Evolutionary conservation across 2,329 filamentous ascomycete genomes (phyloP).

Genomic region (Gremmenia infestans): DNA sequence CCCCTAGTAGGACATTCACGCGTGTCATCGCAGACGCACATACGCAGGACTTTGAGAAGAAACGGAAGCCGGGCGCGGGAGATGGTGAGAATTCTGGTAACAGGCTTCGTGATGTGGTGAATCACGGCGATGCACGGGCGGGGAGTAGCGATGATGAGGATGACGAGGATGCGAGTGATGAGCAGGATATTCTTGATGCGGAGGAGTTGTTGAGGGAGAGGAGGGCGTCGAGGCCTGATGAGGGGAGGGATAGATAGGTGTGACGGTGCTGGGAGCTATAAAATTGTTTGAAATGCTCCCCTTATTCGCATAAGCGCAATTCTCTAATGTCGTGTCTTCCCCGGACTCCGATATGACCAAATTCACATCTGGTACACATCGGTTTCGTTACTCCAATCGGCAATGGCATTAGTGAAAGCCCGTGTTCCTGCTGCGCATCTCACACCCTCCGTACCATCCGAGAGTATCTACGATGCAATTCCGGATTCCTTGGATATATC

Average conservation of each 20-base stretch:
- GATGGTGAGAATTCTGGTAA: constrained; percentile 10
- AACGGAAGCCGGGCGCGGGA: constrained; percentile 39
- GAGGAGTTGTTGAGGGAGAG: constrained; percentile 16
- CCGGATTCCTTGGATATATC: no score
- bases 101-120: constrained; percentile 9
- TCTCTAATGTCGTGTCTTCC: no score
- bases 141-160: constrained; percentile 16
- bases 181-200: constrained; percentile 21
- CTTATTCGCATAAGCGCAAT: no score
- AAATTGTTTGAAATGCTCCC: background rate
- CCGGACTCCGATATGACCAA: no score
- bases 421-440: no score
- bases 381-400: no score
- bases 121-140: constrained; percentile 2
- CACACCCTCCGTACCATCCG: no score
- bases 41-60: constrained; percentile 87
- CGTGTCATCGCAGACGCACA: constrained; percentile 79
- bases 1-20: constrained; percentile 38
- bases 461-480: no score
- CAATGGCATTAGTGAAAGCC: no score
- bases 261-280: background rate
- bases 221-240: background rate
- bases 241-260: background rate
- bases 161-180: constrained; percentile 23
- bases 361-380: no score